phyloP scores from a whole-genome alignment of 345 rosid genomes.

The Kernera saxatilis region DNA sequence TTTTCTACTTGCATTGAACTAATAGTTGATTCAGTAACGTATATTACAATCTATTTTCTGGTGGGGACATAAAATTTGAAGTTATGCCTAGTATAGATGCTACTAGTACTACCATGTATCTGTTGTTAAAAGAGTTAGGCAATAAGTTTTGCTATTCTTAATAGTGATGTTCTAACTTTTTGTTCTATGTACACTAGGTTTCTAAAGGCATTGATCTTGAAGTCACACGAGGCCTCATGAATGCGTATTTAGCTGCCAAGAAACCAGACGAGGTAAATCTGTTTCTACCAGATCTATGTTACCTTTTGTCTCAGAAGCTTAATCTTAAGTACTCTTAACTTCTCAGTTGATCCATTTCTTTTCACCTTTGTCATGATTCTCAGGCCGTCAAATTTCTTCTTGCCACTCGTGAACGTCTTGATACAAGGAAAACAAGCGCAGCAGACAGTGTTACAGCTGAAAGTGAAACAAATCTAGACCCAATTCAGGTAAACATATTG shows the following conservation, averaged over 20 bases:
- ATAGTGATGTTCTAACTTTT: neutral
- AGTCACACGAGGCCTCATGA: conserved; percentile 72
- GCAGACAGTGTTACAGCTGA: conserved; percentile 30
- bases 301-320: neutral
- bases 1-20: neutral
- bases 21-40: neutral
- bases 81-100: neutral
- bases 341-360: neutral
- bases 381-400: conserved; percentile 86
- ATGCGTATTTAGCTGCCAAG: conserved; percentile 87
- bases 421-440: conserved; percentile 37
- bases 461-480: conserved; percentile 42
- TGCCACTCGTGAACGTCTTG: conserved; percentile 49
- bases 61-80: neutral
- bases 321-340: neutral
- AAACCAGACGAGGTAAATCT: conserved; percentile 74
- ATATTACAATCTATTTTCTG: neutral
- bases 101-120: neutral
- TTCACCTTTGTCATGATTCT: conserved; percentile 7
- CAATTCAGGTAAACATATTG: conserved; percentile 50
- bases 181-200: conserved; percentile 37
- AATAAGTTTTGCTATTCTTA: neutral
- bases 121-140: neutral
- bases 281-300: neutral
- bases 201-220: conserved; percentile 63